Base-by-base conservation (phyloP, 441 rosid genomes). In the Mallotus japonicus region DNA sequence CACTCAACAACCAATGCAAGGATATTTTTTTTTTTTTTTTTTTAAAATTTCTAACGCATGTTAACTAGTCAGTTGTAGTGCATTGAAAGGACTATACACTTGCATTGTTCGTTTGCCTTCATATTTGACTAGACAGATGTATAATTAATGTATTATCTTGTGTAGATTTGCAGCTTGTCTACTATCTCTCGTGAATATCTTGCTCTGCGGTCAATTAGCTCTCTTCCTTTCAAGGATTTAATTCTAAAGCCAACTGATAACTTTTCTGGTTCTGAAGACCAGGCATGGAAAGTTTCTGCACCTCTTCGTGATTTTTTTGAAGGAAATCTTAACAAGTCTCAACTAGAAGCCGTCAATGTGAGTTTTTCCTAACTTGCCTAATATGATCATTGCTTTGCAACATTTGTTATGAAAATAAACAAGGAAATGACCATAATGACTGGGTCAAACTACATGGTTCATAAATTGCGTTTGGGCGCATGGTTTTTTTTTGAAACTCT, bases 191-290 rank as follows among this genome's bases (percentile, higher is more conserved):
- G 97, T 79, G 97, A 95, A 85, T 95, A 95, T 76, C 70, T 82
- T 70, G 99, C 94, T 73, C 75, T 95, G 58, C 78, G 91, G 77
- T 89, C 94, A 59, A 81, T 95, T 67, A 79, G 87, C 67, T 87
- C 91, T 56, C 94, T 95, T 57, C 95, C 99, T 61, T 95, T 95
- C 89, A 95, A 84, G 89, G 92, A 92, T 86, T 87, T 91, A 78
- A 90, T 95, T 75, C 71, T 95, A 63, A 80, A 78, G 34, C 97
- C 89, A 62, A 67, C 81, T n/a, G 91, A 84, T 72, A 81, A 78
- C 76, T 83, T 73, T 71, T 79, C 84, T 72, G 79, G 82, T 67
- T 87, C 82, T 59, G 86, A 84, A 82, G 85, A 87, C 76, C 88
- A 84, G 75, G 78, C 92, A 14, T 95, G 97, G 99, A 89, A 83